Percentiles rank a stretch among this genome's conserved stretches.
Evolutionary conservation across 768 basidiomycete species (phyloP).

Genomic region (Leccinellum albellum): DNA sequence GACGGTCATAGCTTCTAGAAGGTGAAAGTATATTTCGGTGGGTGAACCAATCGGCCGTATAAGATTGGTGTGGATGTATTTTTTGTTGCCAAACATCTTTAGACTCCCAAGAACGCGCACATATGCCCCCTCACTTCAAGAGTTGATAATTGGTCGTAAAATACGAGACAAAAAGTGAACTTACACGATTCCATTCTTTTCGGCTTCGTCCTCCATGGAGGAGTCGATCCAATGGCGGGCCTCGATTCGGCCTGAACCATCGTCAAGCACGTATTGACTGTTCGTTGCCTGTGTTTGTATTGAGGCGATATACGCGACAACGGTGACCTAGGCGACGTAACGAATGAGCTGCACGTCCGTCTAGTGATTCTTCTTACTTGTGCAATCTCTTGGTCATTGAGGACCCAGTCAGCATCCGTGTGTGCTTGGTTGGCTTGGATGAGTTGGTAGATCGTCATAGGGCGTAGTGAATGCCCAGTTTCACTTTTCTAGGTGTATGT

Average conservation of each 20-base stretch:
- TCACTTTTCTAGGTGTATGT: constrained; percentile 31
- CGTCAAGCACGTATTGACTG: constrained; percentile 73
- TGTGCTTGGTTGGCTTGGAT: constrained; percentile 75
- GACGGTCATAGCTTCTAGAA: constrained; percentile 69
- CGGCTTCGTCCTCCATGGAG: constrained; percentile 50
- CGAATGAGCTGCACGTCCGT: constrained; percentile 1
- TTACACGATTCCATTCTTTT: constrained; percentile 46
- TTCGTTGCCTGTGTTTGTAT: constrained; percentile 76
- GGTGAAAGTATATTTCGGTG: constrained; percentile 81
- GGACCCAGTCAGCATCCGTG: constrained; percentile 81
- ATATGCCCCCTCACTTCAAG: constrained; percentile 64
- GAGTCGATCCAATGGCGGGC: constrained; percentile 82
- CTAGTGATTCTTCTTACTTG: constrained; percentile 47
- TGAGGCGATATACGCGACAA: constrained; percentile 71
- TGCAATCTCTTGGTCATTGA: constrained; percentile 78
- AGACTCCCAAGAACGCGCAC: constrained; percentile 79
- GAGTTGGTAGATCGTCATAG: constrained; percentile 77
- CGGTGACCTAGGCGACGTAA: constrained; percentile 48
- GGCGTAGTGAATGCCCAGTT: constrained; percentile 53
- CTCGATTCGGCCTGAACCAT: constrained; percentile 79
- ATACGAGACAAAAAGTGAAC: constrained; percentile 14
- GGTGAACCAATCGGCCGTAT: constrained; percentile 66
- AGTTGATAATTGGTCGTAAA: background rate
- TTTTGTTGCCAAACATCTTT: constrained; percentile 77
- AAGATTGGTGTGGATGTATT: constrained; percentile 75